These are phyloP conservation scores for Apiotrichum montevideense DNA, from an alignment of 1,284 basidiomycete species.

Conservation along the genomic window DNA sequence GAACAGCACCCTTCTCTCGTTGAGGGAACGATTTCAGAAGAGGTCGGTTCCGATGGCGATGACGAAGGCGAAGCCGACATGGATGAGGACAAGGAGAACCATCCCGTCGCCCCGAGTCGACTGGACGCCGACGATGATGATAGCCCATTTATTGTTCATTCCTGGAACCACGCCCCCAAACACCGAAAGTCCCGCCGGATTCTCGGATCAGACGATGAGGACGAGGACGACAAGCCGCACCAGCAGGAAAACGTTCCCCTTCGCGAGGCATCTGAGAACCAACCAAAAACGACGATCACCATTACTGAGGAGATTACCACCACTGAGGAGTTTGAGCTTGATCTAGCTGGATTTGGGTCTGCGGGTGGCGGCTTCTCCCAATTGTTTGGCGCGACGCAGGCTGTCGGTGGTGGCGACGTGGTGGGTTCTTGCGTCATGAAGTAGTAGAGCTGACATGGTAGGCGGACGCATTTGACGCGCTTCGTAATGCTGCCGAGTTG, in stretches of 20 bases:
- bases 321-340: slow-evolving; percentile 1
- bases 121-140: slow-evolving; percentile 13
- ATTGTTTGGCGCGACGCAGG: slow-evolving; percentile 37
- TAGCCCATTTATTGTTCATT: not conserved
- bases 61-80: not conserved
- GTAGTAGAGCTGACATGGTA: not conserved
- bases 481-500: slow-evolving; percentile 19
- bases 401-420: not conserved
- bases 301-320: slow-evolving; percentile 1
- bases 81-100: slow-evolving; percentile 10
- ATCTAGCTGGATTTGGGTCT: slow-evolving; percentile 24
- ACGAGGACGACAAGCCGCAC: not conserved
- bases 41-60: slow-evolving; percentile 1
- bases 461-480: slow-evolving; percentile 28
- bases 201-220: slow-evolving; percentile 30
- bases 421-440: not conserved
- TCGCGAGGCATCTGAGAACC: not conserved
- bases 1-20: not conserved
- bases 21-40: not conserved
- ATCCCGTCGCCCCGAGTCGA: not conserved
- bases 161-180: slow-evolving; percentile 4
- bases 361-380: slow-evolving; percentile 37
- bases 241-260: not conserved
- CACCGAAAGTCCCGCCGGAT: slow-evolving; percentile 14
- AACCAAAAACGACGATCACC: not conserved